Percentiles rank a stretch among this genome's conserved stretches.
Conservation (phyloP, 2,329 filamentous ascomycete genomes). For the Periconia sp. region DNA sequence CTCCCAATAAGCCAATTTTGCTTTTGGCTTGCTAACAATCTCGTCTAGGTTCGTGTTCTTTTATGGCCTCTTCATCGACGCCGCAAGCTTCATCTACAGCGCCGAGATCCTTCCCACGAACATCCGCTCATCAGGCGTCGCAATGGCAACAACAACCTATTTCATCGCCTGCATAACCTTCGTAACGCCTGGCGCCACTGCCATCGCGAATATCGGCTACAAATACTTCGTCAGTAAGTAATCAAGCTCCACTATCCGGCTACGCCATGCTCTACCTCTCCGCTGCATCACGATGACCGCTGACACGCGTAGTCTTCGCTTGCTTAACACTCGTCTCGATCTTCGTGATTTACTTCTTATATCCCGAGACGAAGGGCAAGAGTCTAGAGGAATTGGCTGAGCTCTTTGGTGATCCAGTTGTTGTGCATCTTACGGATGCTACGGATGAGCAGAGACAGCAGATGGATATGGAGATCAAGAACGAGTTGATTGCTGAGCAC, state of each 20-base stretch:
- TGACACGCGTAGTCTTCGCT: slow-evolving; percentile 33
- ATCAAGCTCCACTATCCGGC: no score
- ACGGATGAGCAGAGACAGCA: slow-evolving; percentile 22
- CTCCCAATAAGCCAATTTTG: background rate
- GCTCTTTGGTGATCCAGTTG: slow-evolving; percentile 54
- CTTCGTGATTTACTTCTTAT: slow-evolving; percentile 60
- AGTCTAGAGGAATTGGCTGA: slow-evolving; percentile 69
- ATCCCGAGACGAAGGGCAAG: slow-evolving; percentile 60
- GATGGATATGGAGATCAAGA: slow-evolving; percentile 24
- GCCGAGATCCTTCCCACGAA: slow-evolving; percentile 29
- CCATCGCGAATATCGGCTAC: slow-evolving; percentile 29
- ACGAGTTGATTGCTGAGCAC: slow-evolving; percentile 18
- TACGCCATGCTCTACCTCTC: no score
- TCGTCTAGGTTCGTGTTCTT: slow-evolving; percentile 53
- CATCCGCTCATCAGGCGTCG: slow-evolving; percentile 21
- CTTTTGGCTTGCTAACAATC: background rate
- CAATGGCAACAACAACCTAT: slow-evolving; percentile 22
- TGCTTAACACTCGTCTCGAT: slow-evolving; percentile 40
- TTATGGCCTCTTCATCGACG: slow-evolving; percentile 46
- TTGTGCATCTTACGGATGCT: slow-evolving; percentile 28
- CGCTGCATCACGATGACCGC: background rate
- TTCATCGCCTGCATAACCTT: slow-evolving; percentile 24
- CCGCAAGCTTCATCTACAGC: slow-evolving; percentile 31
- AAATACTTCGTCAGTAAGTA: slow-evolving; percentile 29
- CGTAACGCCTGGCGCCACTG: slow-evolving; percentile 22